Base-by-base conservation (phyloP, 768 basidiomycete species). In the Agrocybe chaxingu region DNA sequence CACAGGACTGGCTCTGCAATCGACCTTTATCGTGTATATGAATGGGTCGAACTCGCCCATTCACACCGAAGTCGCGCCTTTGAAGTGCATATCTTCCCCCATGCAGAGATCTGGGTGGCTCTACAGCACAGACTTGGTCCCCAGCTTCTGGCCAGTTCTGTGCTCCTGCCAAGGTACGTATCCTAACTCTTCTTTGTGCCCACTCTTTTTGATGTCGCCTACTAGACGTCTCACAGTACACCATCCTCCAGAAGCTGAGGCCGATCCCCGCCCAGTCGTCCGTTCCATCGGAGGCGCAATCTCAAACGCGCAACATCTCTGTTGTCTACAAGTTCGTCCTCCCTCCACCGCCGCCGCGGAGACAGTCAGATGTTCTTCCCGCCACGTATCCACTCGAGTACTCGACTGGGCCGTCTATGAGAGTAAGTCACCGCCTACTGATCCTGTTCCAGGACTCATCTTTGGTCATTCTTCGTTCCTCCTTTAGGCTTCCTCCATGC, bases 181-280 rank as follows among this genome's bases (percentile, higher is more conserved):
- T 3, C 24, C 24, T 3, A 1, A 33, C 42, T 13, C 53, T 24
- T 38, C 39, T 30, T 37, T 29, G 13, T 31, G 11, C 39, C 30
- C 39, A 31, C 9, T 34, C 9, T 42, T 45, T 7, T 40, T 41
- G 32, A 18, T 38, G 39, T n/a, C 16, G 40, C 18, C 35, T n/a
- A 40, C 29, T 40, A 84, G 81, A 82, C 55, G 72, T 77, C n/a
- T 71, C 70, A 2, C 57, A 71, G 41, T 82, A 75, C 60, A 76
- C 70, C 0, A 76, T 84, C 51, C 56, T 79, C 18, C 82, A 84
- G 59, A 70, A 74, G 29, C 68, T 84, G 38, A 57, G 51, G 13
- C 60, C 62, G 1, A 36, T 41, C 3, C 30, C 41, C 13, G 39
- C 57, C 13, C 33, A 45, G 10, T 42, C 32, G 8, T 31, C 53